A percentile compares a stretch with the other conserved stretches of the same genome.
These are phyloP conservation scores for Epichloe glyceriae DNA, from an alignment of 2,329 filamentous ascomycete species.

Conservation along the genomic window DNA sequence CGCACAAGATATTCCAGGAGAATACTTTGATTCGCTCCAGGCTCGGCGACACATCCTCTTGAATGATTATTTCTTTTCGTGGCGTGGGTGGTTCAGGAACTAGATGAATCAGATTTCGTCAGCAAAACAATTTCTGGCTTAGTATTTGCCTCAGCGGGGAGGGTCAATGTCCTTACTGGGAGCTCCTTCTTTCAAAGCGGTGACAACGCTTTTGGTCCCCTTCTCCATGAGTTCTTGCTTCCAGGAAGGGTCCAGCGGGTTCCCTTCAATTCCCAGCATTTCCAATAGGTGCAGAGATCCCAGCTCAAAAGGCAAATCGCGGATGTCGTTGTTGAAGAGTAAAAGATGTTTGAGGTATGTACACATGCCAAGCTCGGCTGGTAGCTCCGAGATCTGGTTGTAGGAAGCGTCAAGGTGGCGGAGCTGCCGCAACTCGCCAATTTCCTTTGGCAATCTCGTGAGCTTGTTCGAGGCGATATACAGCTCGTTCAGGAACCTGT, in stretches of 20 bases:
- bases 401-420: slow-evolving; percentile 77
- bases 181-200: slow-evolving; percentile 69
- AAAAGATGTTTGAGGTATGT: slow-evolving; percentile 77
- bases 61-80: slow-evolving; percentile 68
- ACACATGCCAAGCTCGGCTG: slow-evolving; percentile 91
- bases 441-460: slow-evolving; percentile 60
- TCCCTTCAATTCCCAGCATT: slow-evolving; percentile 82
- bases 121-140: background rate
- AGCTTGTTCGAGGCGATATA: slow-evolving; percentile 93
- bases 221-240: slow-evolving; percentile 77
- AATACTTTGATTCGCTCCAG: slow-evolving; percentile 70
- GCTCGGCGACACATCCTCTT: slow-evolving; percentile 44
- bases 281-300: slow-evolving; percentile 83
- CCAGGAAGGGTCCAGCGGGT: slow-evolving; percentile 63
- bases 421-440: slow-evolving; percentile 72
- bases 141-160: background rate
- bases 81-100: slow-evolving; percentile 66
- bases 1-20: slow-evolving; percentile 92
- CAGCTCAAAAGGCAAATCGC: slow-evolving; percentile 69
- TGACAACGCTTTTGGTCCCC: slow-evolving; percentile 76
- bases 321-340: slow-evolving; percentile 83
- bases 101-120: slow-evolving; percentile 24
- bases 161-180: slow-evolving; percentile 48
- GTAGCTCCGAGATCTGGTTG: slow-evolving; percentile 72
- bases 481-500: slow-evolving; percentile 79